Base-by-base conservation (phyloP, 306 rosid genomes). In the Hippophae gyantsensis region DNA sequence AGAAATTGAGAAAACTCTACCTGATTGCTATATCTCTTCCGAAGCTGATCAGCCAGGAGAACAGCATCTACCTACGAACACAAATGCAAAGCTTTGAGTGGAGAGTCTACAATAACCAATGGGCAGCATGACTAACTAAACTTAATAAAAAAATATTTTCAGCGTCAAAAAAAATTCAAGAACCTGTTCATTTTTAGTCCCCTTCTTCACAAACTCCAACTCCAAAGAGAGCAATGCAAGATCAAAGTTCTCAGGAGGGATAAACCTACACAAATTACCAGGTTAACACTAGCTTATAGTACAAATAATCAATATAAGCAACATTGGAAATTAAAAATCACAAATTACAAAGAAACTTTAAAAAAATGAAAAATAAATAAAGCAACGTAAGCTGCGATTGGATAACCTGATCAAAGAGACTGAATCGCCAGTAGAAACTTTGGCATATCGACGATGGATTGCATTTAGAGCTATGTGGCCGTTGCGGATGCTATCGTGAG, bases 51-150 rank as follows among this genome's bases (percentile, higher is more conserved):
- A 51, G 85, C 75, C 64, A 93, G 73, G 51, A 68, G 60, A 80
- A 79, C 78, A 63, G 99, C 99, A 77, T 93, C 99, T 74, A 93
- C 71, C 99, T 93, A 75, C 76, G 82, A 42, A 62, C 66, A 54
- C 43, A 62, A n/a, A 54, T n/a, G 7, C 6, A 54, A 43, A 54
- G 2, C 8, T 13, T 43, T 26, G 54, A 13, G 32, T 45, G 14
- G 27, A 44, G 52, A 43, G 13, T 56, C 45, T 51, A 11, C 42
- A 43, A 11, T 0, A 58, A 44, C 42, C 52, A 58, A 32, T 2
- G 38, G 38, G 38, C 38, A 32, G 38, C 38, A 32, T 32, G 5
- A 32, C 38, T 32, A 27, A 27, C 3, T 27, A 27, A 27, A 27
- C 38, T 27, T 3, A 27, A 27, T 4, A 32, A 0, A 1, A 32